Evolutionary conservation across 495 filamentous ascomycete genomes (phyloP).

Genomic region (Trichoderma orchidacearum): DNA sequence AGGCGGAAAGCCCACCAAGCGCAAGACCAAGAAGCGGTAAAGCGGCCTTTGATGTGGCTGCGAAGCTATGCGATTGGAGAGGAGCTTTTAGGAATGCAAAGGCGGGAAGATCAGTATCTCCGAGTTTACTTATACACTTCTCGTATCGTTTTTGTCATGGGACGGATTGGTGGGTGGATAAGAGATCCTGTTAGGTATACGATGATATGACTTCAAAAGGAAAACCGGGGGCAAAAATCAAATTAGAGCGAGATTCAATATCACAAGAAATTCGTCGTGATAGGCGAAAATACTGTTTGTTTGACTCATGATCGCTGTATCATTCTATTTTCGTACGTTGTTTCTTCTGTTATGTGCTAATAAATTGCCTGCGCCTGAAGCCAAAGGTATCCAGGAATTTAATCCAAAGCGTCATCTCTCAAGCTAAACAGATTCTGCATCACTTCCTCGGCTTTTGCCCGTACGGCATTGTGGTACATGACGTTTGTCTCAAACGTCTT

Average conservation of each 20-base stretch:
- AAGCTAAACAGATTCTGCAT: conserved; percentile 56
- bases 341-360: too few species aligned
- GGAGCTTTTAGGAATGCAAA: neutral
- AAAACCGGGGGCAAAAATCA: neutral
- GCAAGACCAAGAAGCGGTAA: conserved; percentile 35
- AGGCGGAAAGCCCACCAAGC: conserved; percentile 19
- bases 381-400: conserved; percentile 1
- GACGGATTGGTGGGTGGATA: neutral
- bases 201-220: neutral
- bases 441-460: conserved; percentile 59
- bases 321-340: neutral
- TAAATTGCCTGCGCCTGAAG: too few species aligned
- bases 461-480: conserved; percentile 74
- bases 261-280: neutral
- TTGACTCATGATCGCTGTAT: neutral
- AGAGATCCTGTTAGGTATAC: neutral
- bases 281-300: neutral
- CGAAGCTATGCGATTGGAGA: neutral
- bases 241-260: neutral
- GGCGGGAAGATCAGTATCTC: neutral
- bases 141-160: neutral
- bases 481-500: conserved; percentile 76
- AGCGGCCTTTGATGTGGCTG: neutral
- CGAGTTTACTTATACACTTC: neutral
- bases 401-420: conserved; percentile 62